These are phyloP conservation scores for Groenewaldozyma tartarivorans DNA, from an alignment of 805 yeast genomes.

Conservation along the genomic window DNA sequence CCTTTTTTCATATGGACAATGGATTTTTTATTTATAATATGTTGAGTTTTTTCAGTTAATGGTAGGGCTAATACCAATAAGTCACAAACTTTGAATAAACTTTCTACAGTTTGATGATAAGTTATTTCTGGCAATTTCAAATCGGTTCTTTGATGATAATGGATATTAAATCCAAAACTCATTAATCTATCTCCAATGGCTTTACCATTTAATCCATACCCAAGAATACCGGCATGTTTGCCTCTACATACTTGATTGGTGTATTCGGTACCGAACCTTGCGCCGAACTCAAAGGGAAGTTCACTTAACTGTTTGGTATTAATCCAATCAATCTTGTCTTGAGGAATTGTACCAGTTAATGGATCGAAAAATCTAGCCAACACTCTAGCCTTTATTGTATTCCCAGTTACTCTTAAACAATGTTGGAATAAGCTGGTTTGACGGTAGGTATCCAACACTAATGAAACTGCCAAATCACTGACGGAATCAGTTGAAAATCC, in stretches of 20 bases:
- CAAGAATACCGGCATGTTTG: slow-evolving; percentile 54
- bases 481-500: slow-evolving; percentile 51
- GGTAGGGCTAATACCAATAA: slow-evolving; percentile 61
- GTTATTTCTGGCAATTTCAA: slow-evolving; percentile 32
- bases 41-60: slow-evolving; percentile 45
- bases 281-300: slow-evolving; percentile 29
- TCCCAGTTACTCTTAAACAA: slow-evolving; percentile 31
- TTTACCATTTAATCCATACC: slow-evolving; percentile 70
- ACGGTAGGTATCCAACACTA: slow-evolving; percentile 53
- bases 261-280: neutral
- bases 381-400: slow-evolving; percentile 40
- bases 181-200: slow-evolving; percentile 47
- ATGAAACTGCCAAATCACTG: slow-evolving; percentile 57
- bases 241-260: slow-evolving; percentile 23
- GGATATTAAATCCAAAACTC: slow-evolving; percentile 55
- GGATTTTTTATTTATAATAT: slow-evolving; percentile 42
- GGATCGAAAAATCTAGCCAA: slow-evolving; percentile 11
- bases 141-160: slow-evolving; percentile 48
- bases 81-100: slow-evolving; percentile 36
- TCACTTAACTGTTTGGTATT: neutral
- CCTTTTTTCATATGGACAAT: slow-evolving; percentile 42
- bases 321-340: neutral
- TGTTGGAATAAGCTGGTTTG: slow-evolving; percentile 41
- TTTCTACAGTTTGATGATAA: slow-evolving; percentile 38
- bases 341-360: slow-evolving; percentile 6